Evolutionary conservation across 2,329 filamentous ascomycete species (phyloP).

Genomic region (Moelleriella libera): DNA sequence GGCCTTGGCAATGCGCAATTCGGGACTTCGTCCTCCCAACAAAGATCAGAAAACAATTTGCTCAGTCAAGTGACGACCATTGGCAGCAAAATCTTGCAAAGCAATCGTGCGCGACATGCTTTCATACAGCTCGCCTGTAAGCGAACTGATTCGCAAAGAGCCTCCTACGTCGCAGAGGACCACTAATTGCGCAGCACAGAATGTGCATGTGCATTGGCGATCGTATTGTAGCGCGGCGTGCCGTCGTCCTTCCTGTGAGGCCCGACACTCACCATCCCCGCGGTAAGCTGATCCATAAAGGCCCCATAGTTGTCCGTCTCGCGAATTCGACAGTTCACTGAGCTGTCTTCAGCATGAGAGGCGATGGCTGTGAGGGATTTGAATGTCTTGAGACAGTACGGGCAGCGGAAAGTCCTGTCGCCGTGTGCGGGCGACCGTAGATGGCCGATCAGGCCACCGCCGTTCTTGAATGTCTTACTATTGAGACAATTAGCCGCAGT

Average conservation of each 20-base stretch:
- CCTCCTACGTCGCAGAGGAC: too few relatives aligned
- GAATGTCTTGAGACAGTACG: constrained; percentile 28
- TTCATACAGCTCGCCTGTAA: too few relatives aligned
- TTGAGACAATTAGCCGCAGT: not conserved
- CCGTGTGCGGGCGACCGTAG: constrained; percentile 28
- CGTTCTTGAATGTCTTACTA: constrained; percentile 26
- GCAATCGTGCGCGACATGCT: too few relatives aligned
- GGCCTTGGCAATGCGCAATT: too few relatives aligned
- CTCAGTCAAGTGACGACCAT: too few relatives aligned
- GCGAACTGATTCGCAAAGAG: too few relatives aligned
- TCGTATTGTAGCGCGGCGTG: constrained; percentile 12
- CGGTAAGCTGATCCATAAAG: constrained; percentile 18
- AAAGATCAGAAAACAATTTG: too few relatives aligned
- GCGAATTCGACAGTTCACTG: constrained; percentile 26
- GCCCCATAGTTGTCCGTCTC: constrained; percentile 20
- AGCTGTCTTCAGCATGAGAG: constrained; percentile 32
- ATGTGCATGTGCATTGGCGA: constrained; percentile 5
- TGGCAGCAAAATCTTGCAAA: too few relatives aligned
- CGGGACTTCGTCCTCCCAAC: too few relatives aligned
- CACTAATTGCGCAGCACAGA: too few relatives aligned
- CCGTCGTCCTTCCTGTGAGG: constrained; percentile 10
- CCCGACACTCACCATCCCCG: constrained; percentile 14
- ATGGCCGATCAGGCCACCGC: constrained; percentile 22
- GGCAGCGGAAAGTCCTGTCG: constrained; percentile 22
- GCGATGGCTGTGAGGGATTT: constrained; percentile 26